Evolutionary conservation across 345 rosid genomes (phyloP).

Genomic region (Salix exigua): DNA sequence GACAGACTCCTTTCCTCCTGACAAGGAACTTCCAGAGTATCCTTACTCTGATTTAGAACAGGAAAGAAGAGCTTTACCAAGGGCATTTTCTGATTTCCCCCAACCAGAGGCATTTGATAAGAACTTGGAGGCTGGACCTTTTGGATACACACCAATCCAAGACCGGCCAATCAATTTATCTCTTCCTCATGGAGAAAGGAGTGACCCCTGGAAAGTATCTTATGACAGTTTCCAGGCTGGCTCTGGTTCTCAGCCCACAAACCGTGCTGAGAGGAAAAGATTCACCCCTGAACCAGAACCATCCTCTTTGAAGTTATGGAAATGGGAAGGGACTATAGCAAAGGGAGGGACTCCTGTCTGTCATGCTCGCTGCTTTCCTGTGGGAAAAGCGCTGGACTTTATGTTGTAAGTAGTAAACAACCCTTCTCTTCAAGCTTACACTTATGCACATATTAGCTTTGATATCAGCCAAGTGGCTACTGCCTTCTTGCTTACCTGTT

Average conservation of each 20-base stretch:
- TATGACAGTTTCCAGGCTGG: constrained; percentile 47
- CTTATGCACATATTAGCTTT: neutral
- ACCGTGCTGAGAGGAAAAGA: constrained; percentile 52
- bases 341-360: constrained; percentile 93
- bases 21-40: constrained; percentile 65
- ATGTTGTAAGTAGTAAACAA: constrained; percentile 60
- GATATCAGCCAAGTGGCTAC: neutral
- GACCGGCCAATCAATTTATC: constrained; percentile 35
- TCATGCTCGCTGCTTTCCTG: constrained; percentile 88
- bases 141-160: constrained; percentile 45
- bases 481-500: neutral
- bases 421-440: constrained; percentile 1
- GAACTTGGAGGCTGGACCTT: constrained; percentile 36
- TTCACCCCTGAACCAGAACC: constrained; percentile 49
- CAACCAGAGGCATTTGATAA: constrained; percentile 46
- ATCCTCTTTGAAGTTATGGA: constrained; percentile 72
- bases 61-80: constrained; percentile 45
- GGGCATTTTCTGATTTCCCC: constrained; percentile 48
- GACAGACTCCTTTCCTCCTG: constrained; percentile 56
- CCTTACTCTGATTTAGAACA: constrained; percentile 52
- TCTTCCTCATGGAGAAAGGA: constrained; percentile 40
- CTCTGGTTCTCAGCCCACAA: constrained; percentile 38
- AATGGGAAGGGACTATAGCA: constrained; percentile 97
- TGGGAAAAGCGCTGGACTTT: constrained; percentile 77
- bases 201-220: constrained; percentile 43